Evolutionary conservation across 2,329 filamentous ascomycete genomes (phyloP).

Genomic region (Neurospora sp.): DNA sequence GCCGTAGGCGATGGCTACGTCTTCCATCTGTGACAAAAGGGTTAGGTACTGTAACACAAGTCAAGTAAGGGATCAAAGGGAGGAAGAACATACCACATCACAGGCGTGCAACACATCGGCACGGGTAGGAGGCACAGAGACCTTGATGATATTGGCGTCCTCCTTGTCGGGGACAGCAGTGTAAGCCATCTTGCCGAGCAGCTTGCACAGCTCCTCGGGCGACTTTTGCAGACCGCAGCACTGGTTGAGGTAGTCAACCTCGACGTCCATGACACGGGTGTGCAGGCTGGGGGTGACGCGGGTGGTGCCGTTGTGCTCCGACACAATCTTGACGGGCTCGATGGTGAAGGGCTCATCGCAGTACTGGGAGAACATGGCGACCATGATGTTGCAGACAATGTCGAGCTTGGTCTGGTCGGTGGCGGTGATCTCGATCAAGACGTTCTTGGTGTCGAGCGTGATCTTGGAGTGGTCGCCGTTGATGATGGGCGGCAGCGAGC

Average conservation of each 20-base stretch:
- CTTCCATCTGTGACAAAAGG: constrained; percentile 59
- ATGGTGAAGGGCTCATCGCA: constrained; percentile 82
- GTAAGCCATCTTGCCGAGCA: constrained; percentile 85
- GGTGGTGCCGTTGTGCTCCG: constrained; percentile 78
- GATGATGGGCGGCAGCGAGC: constrained; percentile 94
- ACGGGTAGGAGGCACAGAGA: constrained; percentile 77
- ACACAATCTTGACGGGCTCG: constrained; percentile 87
- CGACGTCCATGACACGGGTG: constrained; percentile 69
- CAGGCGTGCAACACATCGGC: constrained; percentile 94
- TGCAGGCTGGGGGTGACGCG: constrained; percentile 72
- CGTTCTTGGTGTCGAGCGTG: constrained; percentile 77
- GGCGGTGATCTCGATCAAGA: constrained; percentile 95
- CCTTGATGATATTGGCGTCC: constrained; percentile 60
- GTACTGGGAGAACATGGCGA: constrained; percentile 95
- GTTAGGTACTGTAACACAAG: neutral
- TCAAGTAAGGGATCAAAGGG: neutral
- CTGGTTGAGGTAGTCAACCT: constrained; percentile 87
- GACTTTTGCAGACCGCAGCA: constrained; percentile 77
- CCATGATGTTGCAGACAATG: constrained; percentile 89
- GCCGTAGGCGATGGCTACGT: constrained; percentile 90
- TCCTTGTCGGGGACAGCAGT: constrained; percentile 60
- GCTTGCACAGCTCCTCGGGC: constrained; percentile 63
- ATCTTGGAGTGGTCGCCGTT: constrained; percentile 98
- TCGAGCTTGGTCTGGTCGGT: constrained; percentile 94
- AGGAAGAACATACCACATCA: constrained; percentile 49